Conservation (phyloP, 2,329 filamentous ascomycete genomes). For the Incumbomyces lentus region DNA sequence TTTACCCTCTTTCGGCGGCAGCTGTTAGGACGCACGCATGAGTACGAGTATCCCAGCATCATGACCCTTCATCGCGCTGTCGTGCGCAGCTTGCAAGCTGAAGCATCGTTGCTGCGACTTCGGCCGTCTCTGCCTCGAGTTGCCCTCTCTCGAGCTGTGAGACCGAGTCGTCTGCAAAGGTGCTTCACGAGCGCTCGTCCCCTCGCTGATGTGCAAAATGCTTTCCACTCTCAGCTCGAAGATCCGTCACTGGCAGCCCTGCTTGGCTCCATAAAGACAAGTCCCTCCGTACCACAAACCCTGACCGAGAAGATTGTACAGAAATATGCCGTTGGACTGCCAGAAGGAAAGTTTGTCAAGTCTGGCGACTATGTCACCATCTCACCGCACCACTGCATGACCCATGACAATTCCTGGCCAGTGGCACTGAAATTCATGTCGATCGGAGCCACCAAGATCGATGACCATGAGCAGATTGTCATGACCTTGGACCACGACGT, state of each 20-base stretch:
- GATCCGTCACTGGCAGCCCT: slow-evolving; percentile 56
- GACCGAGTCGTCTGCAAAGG: background rate
- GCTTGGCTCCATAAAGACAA: slow-evolving; percentile 60
- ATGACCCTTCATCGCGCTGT: background rate
- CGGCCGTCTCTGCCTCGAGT: background rate
- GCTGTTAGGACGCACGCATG: too few relatives aligned
- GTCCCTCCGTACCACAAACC: slow-evolving; percentile 54
- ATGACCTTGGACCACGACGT: slow-evolving; percentile 84
- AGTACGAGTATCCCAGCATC: too few relatives aligned
- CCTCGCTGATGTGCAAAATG: slow-evolving; percentile 24
- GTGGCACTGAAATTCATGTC: slow-evolving; percentile 71
- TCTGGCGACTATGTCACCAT: slow-evolving; percentile 78
- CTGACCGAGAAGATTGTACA: slow-evolving; percentile 91
- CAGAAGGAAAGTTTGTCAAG: slow-evolving; percentile 63
- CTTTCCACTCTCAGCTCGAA: slow-evolving; percentile 56
- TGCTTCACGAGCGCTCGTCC: background rate
- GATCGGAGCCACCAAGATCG: slow-evolving; percentile 65
- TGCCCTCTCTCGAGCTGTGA: background rate
- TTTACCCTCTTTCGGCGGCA: too few relatives aligned
- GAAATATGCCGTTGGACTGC: slow-evolving; percentile 63
- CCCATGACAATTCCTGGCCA: slow-evolving; percentile 74
- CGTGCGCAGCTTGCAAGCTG: background rate
- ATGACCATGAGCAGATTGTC: slow-evolving; percentile 63
- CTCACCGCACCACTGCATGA: slow-evolving; percentile 65
- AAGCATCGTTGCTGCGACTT: background rate